phyloP scores from a whole-genome alignment of 768 basidiomycete species.

The Xerocomellus amylosporus region DNA sequence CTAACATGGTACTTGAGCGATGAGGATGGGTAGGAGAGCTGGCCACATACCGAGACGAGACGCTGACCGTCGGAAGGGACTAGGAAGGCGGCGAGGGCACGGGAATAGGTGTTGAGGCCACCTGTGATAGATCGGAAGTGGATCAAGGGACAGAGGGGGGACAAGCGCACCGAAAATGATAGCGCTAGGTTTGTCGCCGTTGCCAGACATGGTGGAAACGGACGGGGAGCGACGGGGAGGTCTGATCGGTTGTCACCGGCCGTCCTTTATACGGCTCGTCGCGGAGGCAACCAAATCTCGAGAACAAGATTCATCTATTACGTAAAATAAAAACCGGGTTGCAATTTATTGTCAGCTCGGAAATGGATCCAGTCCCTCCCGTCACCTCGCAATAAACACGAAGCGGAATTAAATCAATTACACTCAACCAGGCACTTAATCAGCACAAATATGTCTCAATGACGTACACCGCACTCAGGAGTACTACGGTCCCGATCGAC shows the following conservation, averaged over 20 bases:
- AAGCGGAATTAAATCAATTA: neutral
- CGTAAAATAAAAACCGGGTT: conserved; percentile 7
- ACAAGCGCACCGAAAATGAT: conserved; percentile 75
- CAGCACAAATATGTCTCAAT: conserved; percentile 7
- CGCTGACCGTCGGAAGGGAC: conserved; percentile 66
- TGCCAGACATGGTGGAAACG: conserved; percentile 33
- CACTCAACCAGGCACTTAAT: conserved; percentile 6
- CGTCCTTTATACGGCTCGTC: conserved; percentile 27
- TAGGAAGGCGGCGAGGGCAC: conserved; percentile 64
- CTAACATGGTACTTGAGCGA: conserved; percentile 34
- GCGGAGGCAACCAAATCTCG: conserved; percentile 25
- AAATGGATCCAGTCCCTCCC: no score
- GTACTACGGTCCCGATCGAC: no score
- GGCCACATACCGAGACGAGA: conserved; percentile 63
- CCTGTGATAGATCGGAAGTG: conserved; percentile 41
- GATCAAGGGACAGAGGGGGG: conserved; percentile 7
- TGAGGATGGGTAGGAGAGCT: conserved; percentile 7
- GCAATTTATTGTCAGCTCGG: neutral
- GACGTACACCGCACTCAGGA: neutral
- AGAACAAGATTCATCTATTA: conserved; percentile 14
- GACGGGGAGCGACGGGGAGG: neutral
- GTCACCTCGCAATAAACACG: no score
- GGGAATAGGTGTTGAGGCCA: conserved; percentile 76
- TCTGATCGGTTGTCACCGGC: conserved; percentile 22
- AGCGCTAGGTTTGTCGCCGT: conserved; percentile 52